phyloP scores from a whole-genome alignment of 1,139 yeast genomes.

The Nematodospora anomalae region DNA sequence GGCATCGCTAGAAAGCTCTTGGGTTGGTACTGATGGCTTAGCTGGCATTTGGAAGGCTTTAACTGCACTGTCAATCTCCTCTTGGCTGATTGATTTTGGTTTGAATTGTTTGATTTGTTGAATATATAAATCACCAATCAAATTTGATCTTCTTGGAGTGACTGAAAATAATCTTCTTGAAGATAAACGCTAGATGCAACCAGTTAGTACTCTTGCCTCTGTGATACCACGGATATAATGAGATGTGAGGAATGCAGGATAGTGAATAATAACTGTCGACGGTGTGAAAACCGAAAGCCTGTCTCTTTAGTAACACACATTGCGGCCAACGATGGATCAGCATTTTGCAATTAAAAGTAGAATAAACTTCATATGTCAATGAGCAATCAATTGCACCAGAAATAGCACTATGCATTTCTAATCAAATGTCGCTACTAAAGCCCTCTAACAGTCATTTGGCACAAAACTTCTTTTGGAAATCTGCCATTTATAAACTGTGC shows the following conservation, averaged over 20 bases:
- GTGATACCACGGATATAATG: conserved; percentile 1
- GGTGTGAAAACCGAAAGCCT: too few species aligned
- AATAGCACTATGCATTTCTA: too few species aligned
- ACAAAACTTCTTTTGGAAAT: too few species aligned
- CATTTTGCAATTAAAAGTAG: too few species aligned
- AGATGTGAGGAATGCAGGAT: background rate
- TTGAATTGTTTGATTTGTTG: conserved; percentile 86
- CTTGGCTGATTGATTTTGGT: conserved; percentile 72
- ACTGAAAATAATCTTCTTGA: conserved; percentile 47
- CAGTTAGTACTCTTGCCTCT: conserved; percentile 20
- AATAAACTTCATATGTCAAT: too few species aligned
- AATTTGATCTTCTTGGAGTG: conserved; percentile 53
- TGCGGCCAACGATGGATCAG: too few species aligned
- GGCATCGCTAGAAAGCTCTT: conserved; percentile 74
- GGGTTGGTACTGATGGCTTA: conserved; percentile 69
- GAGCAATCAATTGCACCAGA: too few species aligned
- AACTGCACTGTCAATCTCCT: conserved; percentile 77
- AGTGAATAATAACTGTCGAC: too few species aligned
- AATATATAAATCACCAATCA: conserved; percentile 82
- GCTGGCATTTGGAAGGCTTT: conserved; percentile 79
- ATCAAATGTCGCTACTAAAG: too few species aligned
- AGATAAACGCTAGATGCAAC: conserved; percentile 21
- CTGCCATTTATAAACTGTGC: too few species aligned
- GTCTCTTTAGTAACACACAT: too few species aligned
- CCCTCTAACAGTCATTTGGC: too few species aligned